Conservation (phyloP, 768 basidiomycete genomes). For the Pleurotus ostreatus region DNA sequence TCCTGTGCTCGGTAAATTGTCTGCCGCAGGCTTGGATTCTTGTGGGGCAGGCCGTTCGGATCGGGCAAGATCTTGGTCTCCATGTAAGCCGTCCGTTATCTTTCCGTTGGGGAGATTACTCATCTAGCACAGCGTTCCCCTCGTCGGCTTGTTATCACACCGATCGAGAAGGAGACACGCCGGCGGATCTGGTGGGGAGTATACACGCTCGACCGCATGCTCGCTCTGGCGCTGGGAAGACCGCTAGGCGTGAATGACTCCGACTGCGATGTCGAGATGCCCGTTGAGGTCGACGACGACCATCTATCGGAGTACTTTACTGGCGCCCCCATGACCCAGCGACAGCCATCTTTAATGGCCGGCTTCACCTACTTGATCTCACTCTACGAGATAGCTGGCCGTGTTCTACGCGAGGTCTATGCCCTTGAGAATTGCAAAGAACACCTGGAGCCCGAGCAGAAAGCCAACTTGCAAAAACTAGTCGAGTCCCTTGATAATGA, state of each 20-base stretch:
- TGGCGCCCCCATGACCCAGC: slow-evolving; percentile 53
- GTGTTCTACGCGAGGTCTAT: slow-evolving; percentile 79
- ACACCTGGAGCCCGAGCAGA: slow-evolving; percentile 67
- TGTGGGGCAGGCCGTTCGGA: slow-evolving; percentile 85
- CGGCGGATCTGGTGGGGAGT: slow-evolving; percentile 95
- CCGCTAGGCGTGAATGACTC: slow-evolving; percentile 86
- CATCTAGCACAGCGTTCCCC: slow-evolving; percentile 65
- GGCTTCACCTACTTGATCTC: slow-evolving; percentile 73
- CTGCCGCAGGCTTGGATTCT: slow-evolving; percentile 93
- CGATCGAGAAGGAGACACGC: slow-evolving; percentile 85
- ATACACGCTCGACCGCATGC: slow-evolving; percentile 87
- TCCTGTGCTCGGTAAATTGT: slow-evolving; percentile 90
- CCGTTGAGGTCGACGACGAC: slow-evolving; percentile 82
- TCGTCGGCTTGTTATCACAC: slow-evolving; percentile 60
- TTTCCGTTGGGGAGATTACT: slow-evolving; percentile 15
- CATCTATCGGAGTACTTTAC: slow-evolving; percentile 66
- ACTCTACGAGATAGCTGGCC: slow-evolving; percentile 83
- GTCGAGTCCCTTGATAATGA: slow-evolving; percentile 78
- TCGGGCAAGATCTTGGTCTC: slow-evolving; percentile 87
- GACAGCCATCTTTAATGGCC: slow-evolving; percentile 69
- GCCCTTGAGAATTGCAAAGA: slow-evolving; percentile 77
- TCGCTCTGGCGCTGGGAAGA: slow-evolving; percentile 84
- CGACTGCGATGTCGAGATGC: slow-evolving; percentile 87
- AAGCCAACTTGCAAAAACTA: slow-evolving; percentile 67
- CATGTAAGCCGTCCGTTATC: slow-evolving; percentile 56